Evolutionary conservation across 495 filamentous ascomycete genomes (phyloP).

Genomic region (Penicillium flavigenum): DNA sequence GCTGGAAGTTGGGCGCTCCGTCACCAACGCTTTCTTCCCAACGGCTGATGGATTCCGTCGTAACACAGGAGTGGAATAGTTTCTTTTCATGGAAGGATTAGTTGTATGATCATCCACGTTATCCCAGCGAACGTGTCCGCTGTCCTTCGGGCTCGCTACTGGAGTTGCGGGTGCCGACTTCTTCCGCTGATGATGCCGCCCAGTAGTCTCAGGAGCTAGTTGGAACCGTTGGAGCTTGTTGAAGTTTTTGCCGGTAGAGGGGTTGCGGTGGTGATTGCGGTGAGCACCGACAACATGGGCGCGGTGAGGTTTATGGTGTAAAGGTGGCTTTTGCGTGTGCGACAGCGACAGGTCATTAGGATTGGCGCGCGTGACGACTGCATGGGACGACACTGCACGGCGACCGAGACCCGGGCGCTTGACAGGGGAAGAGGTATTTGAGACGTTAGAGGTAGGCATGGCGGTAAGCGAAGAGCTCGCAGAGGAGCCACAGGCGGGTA

Average conservation of each 20-base stretch:
- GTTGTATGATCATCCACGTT: constrained; percentile 36
- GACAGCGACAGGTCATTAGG: constrained; percentile 38
- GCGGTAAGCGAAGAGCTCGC: constrained; percentile 25
- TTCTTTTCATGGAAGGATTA: constrained; percentile 44
- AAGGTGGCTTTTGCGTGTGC: constrained; percentile 34
- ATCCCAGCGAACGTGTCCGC: constrained; percentile 45
- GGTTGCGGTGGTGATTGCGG: constrained; percentile 46
- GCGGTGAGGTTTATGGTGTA: constrained; percentile 37
- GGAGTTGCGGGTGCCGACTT: constrained; percentile 51
- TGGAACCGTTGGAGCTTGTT: constrained; percentile 44
- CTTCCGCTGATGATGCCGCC: constrained; percentile 48
- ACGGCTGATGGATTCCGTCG: constrained; percentile 38
- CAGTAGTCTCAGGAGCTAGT: constrained; percentile 30
- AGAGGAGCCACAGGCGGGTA: constrained; percentile 24
- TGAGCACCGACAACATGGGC: constrained; percentile 47
- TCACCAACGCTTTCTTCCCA: constrained; percentile 41
- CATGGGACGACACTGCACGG: constrained; percentile 50
- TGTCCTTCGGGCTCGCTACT: constrained; percentile 40
- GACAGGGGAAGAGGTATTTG: constrained; percentile 41
- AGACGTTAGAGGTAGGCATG: constrained; percentile 42
- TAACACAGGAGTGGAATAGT: constrained; percentile 45
- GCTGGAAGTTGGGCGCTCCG: constrained; percentile 39
- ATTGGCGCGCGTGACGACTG: constrained; percentile 44
- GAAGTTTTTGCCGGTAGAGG: constrained; percentile 44
- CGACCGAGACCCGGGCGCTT: constrained; percentile 50